Evolutionary conservation across 306 rosid genomes (phyloP).

Genomic region (Cucurbita maxima): DNA sequence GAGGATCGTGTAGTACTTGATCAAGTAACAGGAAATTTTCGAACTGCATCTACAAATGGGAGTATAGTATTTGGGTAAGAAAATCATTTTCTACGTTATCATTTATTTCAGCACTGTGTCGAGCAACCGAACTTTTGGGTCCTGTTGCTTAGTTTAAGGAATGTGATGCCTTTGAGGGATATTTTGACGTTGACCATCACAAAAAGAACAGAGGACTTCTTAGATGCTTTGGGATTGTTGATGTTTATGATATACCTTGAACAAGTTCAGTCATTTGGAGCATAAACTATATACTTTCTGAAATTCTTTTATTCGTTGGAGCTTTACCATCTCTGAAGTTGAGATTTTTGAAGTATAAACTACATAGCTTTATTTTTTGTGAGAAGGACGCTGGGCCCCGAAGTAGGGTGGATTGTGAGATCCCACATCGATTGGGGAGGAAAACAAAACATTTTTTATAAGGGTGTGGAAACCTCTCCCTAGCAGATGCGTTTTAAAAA

Average conservation of each 20-base stretch:
- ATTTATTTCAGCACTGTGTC: background rate
- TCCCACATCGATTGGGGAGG: too few species aligned
- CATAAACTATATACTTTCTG: background rate
- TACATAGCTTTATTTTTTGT: background rate
- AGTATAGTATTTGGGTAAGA: conserved; percentile 66
- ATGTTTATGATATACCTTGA: background rate
- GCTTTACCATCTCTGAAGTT: background rate
- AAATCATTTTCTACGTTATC: conserved; percentile 7
- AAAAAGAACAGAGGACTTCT: background rate
- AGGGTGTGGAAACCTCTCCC: too few species aligned
- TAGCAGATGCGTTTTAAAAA: too few species aligned
- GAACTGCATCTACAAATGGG: conserved; percentile 22
- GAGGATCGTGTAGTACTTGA: conserved; percentile 47
- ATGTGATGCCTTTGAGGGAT: background rate
- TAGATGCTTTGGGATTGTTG: background rate
- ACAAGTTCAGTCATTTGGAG: background rate
- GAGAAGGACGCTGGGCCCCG: too few species aligned
- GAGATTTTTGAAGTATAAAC: background rate
- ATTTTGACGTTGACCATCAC: background rate
- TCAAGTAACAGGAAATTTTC: conserved; percentile 31
- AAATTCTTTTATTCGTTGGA: background rate
- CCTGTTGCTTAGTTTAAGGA: background rate
- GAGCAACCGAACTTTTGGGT: background rate
- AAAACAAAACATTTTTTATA: too few species aligned
- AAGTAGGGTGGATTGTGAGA: too few species aligned